A percentile compares a stretch with the other conserved stretches of the same genome.
These are phyloP conservation scores for Suillus paluster DNA, from an alignment of 768 basidiomycete genomes.

Conservation along the genomic window DNA sequence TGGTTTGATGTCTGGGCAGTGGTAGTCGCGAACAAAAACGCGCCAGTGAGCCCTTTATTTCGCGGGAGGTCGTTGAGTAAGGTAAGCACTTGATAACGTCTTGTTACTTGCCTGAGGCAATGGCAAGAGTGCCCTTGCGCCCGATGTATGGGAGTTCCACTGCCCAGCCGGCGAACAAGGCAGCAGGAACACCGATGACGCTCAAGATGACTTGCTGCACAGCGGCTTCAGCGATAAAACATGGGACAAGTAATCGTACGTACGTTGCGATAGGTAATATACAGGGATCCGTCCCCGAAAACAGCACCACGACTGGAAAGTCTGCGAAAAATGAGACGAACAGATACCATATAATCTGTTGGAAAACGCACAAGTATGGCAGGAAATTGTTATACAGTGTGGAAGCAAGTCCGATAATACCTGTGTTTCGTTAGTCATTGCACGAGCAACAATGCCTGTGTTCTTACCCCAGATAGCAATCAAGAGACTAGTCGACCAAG, in stretches of 20 bases:
- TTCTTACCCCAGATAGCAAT: constrained; percentile 47
- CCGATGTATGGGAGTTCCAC: constrained; percentile 70
- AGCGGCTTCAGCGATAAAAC: neutral
- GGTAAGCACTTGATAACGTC: constrained; percentile 23
- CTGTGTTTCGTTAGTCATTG: constrained; percentile 36
- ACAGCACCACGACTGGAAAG: constrained; percentile 64
- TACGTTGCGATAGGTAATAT: constrained; percentile 77
- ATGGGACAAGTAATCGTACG: constrained; percentile 5
- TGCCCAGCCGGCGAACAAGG: constrained; percentile 71
- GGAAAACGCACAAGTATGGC: constrained; percentile 51
- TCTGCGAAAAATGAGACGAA: constrained; percentile 35
- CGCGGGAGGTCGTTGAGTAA: constrained; percentile 50
- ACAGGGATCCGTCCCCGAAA: constrained; percentile 72
- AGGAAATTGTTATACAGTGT: constrained; percentile 65
- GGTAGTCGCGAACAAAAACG: constrained; percentile 75
- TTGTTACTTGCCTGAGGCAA: constrained; percentile 59
- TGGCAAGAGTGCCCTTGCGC: constrained; percentile 66
- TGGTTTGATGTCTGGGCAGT: constrained; percentile 71
- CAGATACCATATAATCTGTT: neutral
- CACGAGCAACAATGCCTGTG: constrained; percentile 27
- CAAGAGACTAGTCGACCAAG: constrained; percentile 65
- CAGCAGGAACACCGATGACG: constrained; percentile 70
- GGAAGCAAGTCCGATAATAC: constrained; percentile 74
- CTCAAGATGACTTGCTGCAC: constrained; percentile 71
- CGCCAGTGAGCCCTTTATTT: constrained; percentile 69